Conservation (phyloP, 1,139 yeast genomes). For the Taiozyma sp. region DNA sequence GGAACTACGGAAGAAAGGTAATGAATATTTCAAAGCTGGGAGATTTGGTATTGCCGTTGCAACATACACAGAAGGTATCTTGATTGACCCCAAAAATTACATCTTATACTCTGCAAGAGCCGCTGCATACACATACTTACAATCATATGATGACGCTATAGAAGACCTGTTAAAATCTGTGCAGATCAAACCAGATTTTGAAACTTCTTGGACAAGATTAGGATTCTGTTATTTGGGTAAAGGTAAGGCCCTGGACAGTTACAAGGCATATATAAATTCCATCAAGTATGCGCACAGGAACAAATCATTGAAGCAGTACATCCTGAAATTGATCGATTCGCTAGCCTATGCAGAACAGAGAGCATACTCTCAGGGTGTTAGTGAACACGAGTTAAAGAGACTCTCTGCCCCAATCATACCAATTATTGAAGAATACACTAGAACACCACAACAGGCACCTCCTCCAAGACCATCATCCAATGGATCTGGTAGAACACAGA, state of each 20-base stretch:
- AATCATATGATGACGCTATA: slow-evolving; percentile 29
- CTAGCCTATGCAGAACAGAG: slow-evolving; percentile 13
- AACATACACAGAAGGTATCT: slow-evolving; percentile 31
- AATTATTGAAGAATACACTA: not conserved
- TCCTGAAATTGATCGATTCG: slow-evolving; percentile 12
- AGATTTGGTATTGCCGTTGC: slow-evolving; percentile 30
- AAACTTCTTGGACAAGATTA: slow-evolving; percentile 33
- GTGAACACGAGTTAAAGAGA: slow-evolving; percentile 5
- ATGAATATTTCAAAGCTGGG: slow-evolving; percentile 25
- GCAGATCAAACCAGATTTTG: slow-evolving; percentile 27
- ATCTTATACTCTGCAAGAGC: slow-evolving; percentile 33
- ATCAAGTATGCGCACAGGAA: slow-evolving; percentile 22
- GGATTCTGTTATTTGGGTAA: slow-evolving; percentile 29
- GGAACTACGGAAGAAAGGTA: slow-evolving; percentile 27
- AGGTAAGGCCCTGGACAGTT: slow-evolving; percentile 30
- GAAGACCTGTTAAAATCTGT: slow-evolving; percentile 28
- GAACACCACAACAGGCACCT: not conserved
- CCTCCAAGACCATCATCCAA: slow-evolving; percentile 1
- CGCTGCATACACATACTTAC: slow-evolving; percentile 31
- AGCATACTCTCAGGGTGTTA: slow-evolving; percentile 12
- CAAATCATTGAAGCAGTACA: slow-evolving; percentile 9
- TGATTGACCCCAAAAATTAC: slow-evolving; percentile 27
- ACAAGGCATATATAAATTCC: slow-evolving; percentile 31
- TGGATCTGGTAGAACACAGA: not conserved
- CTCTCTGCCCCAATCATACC: not conserved